Evolutionary conservation across 176 grass and related monocot genomes (phyloP).

Genomic region (Bothriochloa decipiens): DNA sequence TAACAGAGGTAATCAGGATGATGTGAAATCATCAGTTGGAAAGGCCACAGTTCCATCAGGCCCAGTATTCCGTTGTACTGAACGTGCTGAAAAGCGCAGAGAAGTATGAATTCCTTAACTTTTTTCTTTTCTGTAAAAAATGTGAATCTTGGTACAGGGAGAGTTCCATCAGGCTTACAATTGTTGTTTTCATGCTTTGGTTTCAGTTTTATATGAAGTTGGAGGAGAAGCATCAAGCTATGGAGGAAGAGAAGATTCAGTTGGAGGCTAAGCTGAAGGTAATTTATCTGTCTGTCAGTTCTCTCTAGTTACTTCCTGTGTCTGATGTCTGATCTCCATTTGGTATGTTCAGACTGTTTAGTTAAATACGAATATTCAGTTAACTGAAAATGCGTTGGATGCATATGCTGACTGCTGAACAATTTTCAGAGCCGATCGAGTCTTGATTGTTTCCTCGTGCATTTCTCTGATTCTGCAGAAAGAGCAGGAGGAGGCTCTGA

Average conservation of each 20-base stretch:
- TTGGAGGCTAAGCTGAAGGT: conserved; percentile 84
- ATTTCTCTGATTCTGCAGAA: conserved; percentile 57
- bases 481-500: conserved; percentile 88
- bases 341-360: neutral
- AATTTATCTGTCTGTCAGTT: neutral
- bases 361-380: no score
- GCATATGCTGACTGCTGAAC: neutral
- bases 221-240: conserved; percentile 93
- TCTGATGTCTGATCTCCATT: neutral
- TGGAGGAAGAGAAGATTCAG: conserved; percentile 81
- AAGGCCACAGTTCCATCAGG: conserved; percentile 63
- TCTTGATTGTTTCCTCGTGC: neutral
- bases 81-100: conserved; percentile 89
- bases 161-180: conserved; percentile 7
- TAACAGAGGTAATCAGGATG: conserved; percentile 34
- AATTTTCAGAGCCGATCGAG: neutral
- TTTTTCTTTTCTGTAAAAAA: conserved; percentile 2
- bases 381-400: neutral
- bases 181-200: neutral
- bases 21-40: conserved; percentile 53
- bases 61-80: conserved; percentile 75
- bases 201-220: conserved; percentile 85
- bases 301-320: neutral
- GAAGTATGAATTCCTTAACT: conserved; percentile 54
- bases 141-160: neutral